Base-by-base conservation (phyloP, 2,329 filamentous ascomycete genomes). In the Aspergillus glaucus region DNA sequence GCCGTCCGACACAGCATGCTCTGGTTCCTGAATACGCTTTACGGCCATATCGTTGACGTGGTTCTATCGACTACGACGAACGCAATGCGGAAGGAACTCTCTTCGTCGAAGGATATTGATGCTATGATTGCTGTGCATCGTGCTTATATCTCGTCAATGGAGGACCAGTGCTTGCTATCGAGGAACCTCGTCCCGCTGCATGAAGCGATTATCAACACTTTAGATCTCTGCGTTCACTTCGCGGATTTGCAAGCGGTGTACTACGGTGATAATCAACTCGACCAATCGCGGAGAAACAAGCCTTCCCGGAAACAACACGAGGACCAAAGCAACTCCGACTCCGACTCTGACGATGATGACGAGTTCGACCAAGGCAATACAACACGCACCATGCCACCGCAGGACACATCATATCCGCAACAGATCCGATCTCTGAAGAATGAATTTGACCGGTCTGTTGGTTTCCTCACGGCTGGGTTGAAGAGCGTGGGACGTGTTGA, bases 11-110 rank as follows among this genome's bases (percentile, higher is more conserved):
- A 83, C 26, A 81, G 79, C 44, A 75, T 95, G 3, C 71, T 90
- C 9, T 92, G 88, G 86, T 92, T 95, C 67, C 80, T 81, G 55
- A 85, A 84, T 54, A 81, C 79, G 0, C 60, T 95, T 1, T 85
- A 88, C 59, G 83, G 84, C 7, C 93, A 95, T 62, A 71, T 95
- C 4, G 84, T 83, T 3, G 85, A 82, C 14, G 77, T 89, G 2
- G 86, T 91, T 1, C 75, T 95, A 1, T 78, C 77, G 0, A 79
- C 82, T 0, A 76, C 82, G 19, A 79, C 77, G 2, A 61, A 67
- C 2, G 72, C 75, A 26, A 79, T 96, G 72, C 71, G 72, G 5
- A 63, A 67, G 2, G 72, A 77, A 0, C 76, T 96, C 45, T 67
- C 70, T 12, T 69, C 72, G 5, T 82, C 88, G 0, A 75, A 78